Base-by-base conservation (phyloP, 371 early-diverging fungal species). In the Apophysomyces sp. region DNA sequence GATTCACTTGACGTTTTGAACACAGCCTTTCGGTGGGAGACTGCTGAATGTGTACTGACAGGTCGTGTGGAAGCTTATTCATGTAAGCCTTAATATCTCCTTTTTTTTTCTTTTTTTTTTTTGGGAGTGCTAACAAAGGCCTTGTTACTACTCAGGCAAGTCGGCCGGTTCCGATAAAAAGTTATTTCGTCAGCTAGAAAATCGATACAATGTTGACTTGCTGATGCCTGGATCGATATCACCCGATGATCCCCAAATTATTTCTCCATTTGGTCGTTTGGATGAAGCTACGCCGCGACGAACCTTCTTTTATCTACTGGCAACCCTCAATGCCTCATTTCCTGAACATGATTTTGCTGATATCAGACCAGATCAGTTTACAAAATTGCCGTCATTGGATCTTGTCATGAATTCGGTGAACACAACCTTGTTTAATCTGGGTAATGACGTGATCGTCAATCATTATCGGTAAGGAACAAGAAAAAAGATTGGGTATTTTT, bases 261-360 rank as follows among this genome's bases (percentile, higher is more conserved):
- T 86, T 24, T 94, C 94, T 18, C 94, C 93, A 30, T 94, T 91
- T 78, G 96, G 95, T 3, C 88, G 93, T 5, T 74, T 95, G 68
- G 84, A 89, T 21, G 87, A 94, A 67, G 66, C 88, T 0, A 80
- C 92, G 5, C 89, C 92, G 28, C 72, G 90, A 58, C 92, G 89
- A 78, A 94, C 93, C 2, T 82, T 96, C 55, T 96, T 94, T 68
- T 96, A 94, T 71, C 82, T 97, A 11, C 83, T 97, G 34, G 92
- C 93, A 8, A 96, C 96, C 0, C 78, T 97, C 39, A 97, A 97
- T 65, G 92, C 95, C 4, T 90, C 93, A 2, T 97, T 91, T 63
- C 96, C 98, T 3, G 96, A 97, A 63, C 91, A 95, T 65, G 98
- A 96, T 70, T 97, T 97, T 78, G 92, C 94, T 58, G 92, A 93